Conservation (phyloP, 2,329 filamentous ascomycete genomes). For the Gremmenia infestans region DNA sequence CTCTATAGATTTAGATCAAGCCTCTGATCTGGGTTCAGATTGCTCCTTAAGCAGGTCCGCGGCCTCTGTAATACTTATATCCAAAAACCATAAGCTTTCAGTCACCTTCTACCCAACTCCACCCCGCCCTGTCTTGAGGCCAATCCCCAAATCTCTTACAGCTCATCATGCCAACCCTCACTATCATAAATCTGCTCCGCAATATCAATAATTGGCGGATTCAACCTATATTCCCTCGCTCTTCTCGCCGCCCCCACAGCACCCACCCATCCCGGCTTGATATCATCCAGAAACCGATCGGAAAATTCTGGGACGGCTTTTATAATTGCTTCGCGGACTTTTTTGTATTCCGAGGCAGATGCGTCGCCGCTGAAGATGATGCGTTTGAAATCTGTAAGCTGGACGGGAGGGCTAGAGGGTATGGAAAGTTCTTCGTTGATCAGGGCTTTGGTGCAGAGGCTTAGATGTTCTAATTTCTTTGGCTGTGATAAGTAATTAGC, state of each 20-base stretch:
- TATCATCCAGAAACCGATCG: background rate
- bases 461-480: background rate
- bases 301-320: background rate
- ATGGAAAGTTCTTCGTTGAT: background rate
- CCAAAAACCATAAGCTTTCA: no score
- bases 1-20: no score
- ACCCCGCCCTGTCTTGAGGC: background rate
- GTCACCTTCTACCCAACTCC: no score
- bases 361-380: constrained; percentile 1
- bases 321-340: background rate
- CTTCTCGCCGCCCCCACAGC: background rate
- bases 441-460: background rate
- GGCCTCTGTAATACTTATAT: no score
- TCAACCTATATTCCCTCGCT: background rate
- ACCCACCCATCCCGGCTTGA: background rate
- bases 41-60: no score
- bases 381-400: background rate
- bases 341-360: background rate
- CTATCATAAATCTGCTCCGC: background rate
- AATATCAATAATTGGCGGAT: background rate
- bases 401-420: background rate
- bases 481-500: background rate
- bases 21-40: no score
- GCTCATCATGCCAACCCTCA: background rate
- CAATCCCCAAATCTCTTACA: background rate